Conservation (phyloP, 2,329 filamentous ascomycete genomes). For the Phaeosphaeria sp. region DNA sequence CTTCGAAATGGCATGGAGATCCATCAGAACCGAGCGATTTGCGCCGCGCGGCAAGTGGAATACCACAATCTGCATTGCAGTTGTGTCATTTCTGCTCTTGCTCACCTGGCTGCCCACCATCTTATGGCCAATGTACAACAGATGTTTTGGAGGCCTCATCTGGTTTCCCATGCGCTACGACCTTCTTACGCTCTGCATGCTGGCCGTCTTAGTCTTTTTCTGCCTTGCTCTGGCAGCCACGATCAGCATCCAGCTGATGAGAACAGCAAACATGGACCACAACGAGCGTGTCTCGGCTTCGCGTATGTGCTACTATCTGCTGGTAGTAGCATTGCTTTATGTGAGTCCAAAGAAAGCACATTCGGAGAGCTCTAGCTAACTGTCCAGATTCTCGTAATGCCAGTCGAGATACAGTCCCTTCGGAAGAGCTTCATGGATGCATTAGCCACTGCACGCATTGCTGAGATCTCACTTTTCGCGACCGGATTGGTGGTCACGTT, state of each 20-base stretch:
- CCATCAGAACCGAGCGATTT: conserved; percentile 63
- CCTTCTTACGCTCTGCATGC: conserved; percentile 62
- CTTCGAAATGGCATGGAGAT: conserved; percentile 65
- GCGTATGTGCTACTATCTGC: conserved; percentile 72
- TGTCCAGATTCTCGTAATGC: conserved; percentile 64
- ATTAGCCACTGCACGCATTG: conserved; percentile 66
- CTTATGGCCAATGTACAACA: conserved; percentile 62
- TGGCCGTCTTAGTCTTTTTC: conserved; percentile 59
- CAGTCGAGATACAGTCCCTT: conserved; percentile 66
- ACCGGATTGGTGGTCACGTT: conserved; percentile 70
- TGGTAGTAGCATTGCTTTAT: conserved; percentile 63
- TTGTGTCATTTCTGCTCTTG: conserved; percentile 60
- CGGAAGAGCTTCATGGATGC: conserved; percentile 50
- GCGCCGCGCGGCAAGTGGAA: conserved; percentile 66
- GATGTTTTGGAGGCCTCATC: conserved; percentile 72
- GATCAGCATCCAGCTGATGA: conserved; percentile 65
- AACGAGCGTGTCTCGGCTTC: conserved; percentile 70
- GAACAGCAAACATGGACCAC: conserved; percentile 61
- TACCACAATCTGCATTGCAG: conserved; percentile 62
- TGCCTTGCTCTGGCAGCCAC: conserved; percentile 60
- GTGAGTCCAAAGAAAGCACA: conserved; percentile 50
- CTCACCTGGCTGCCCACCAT: conserved; percentile 66
- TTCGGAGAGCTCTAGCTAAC: conserved; percentile 8
- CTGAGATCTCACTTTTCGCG: conserved; percentile 70
- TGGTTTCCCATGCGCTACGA: conserved; percentile 71